Base-by-base conservation (phyloP, 2,329 filamentous ascomycete genomes). In the Fusarium torreyae region DNA sequence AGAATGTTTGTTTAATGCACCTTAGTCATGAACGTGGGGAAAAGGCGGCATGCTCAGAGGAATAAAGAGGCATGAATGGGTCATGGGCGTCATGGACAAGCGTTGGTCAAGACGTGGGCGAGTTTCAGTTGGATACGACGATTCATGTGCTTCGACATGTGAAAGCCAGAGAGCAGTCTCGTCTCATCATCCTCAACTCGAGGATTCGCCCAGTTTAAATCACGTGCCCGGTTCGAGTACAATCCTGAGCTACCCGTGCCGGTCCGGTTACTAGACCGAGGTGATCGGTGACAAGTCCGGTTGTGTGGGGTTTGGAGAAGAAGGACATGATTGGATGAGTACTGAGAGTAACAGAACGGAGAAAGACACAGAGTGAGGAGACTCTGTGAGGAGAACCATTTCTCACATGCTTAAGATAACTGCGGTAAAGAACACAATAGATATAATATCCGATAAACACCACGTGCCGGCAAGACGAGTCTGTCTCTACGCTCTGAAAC, bases 201-300 rank as follows among this genome's bases (percentile, higher is more conserved):
- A 28, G 15, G 24, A 33, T 51, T 22, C n/a, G 28, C 14, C 17
- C 20, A 42, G 18, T 38, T 6, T 43, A 40, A 11, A 54, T 70
- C 68, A 70, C 69, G 63, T 70, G 67, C 49, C 9, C 14, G 15
- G 18, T 22, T 38, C 18, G 15, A 3, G 7, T 8, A 14, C 8
- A 34, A 14, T 34, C n/a, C 38, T 61, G 34, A 58, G 42, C 43
- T 50, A 26, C 14, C 44, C 11, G 20, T 15, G 9, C 31, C 14
- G 22, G 48, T 34, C 57, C 68, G 68, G 68, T 62, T 40, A 71
- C 59, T 54, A 62, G 63, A 45, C 68, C 68, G 68, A 70, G 52
- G 42, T 18, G 45, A 38, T 71, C 68, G 68, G 68, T 54, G 55
- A 70, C 68, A 68, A 66, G 68, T 71, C 68, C 68, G 68, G 59